Evolutionary conservation across 1,139 yeast species (phyloP).

Genomic region (Suhomyces bolitotheri): DNA sequence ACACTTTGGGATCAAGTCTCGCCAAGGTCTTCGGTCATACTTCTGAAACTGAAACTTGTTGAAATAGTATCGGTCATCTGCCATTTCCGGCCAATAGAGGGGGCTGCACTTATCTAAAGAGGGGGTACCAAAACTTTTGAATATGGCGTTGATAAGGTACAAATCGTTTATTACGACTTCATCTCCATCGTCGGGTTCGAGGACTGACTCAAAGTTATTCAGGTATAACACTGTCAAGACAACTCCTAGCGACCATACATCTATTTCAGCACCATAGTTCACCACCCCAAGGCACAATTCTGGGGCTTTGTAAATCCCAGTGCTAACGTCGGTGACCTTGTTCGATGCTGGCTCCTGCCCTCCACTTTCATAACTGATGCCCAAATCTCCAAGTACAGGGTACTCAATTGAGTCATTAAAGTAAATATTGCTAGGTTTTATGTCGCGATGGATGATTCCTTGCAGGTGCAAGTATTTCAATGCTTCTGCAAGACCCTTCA

Average conservation of each 20-base stretch:
- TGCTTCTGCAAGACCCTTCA: slow-evolving; percentile 46
- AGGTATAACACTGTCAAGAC: slow-evolving; percentile 63
- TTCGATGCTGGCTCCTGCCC: slow-evolving; percentile 46
- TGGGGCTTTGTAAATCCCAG: slow-evolving; percentile 80
- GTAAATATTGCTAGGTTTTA: slow-evolving; percentile 79
- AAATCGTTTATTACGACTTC: slow-evolving; percentile 57
- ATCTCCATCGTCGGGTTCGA: slow-evolving; percentile 30
- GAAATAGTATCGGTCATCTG: slow-evolving; percentile 33
- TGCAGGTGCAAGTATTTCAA: slow-evolving; percentile 51
- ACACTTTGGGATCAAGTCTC: slow-evolving; percentile 32
- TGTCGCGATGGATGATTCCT: slow-evolving; percentile 83
- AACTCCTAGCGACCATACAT: slow-evolving; percentile 81
- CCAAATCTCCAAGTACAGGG: slow-evolving; percentile 71
- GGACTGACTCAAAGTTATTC: slow-evolving; percentile 41
- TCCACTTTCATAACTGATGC: slow-evolving; percentile 57
- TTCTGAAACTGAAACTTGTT: slow-evolving; percentile 28
- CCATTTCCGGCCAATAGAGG: slow-evolving; percentile 41
- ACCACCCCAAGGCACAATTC: slow-evolving; percentile 74
- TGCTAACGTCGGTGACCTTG: slow-evolving; percentile 72
- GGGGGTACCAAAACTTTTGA: slow-evolving; percentile 72
- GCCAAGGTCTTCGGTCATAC: slow-evolving; percentile 17
- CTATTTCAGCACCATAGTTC: slow-evolving; percentile 63
- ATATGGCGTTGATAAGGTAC: slow-evolving; percentile 60
- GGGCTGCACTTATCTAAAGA: slow-evolving; percentile 23
- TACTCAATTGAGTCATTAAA: slow-evolving; percentile 38